phyloP scores from a whole-genome alignment of 129 eudicot genomes.

The Escallonia rubra region DNA sequence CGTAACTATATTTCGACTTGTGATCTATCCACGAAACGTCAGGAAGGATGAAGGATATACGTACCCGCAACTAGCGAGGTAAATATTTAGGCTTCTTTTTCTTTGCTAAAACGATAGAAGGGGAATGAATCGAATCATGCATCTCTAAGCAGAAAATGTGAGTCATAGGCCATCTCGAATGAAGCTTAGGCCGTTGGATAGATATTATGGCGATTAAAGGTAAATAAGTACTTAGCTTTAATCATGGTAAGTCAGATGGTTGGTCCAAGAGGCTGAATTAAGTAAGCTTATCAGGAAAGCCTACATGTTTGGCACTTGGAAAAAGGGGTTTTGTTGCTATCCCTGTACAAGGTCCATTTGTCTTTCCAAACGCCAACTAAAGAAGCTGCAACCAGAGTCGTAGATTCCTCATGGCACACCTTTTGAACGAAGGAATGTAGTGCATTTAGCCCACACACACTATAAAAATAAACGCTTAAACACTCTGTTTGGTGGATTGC shows the following conservation, averaged over 20 bases:
- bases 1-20: too few relatives aligned
- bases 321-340: neutral
- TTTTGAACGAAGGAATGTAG: slow-evolving; percentile 5
- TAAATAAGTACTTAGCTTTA: neutral
- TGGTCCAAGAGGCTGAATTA: neutral
- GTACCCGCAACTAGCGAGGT: too few relatives aligned
- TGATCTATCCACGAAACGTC: too few relatives aligned
- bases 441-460: neutral
- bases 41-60: too few relatives aligned
- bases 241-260: neutral
- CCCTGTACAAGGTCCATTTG: neutral
- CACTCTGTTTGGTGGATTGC: slow-evolving; percentile 17
- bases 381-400: slow-evolving; percentile 10
- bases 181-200: too few relatives aligned
- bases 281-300: neutral
- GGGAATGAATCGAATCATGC: too few relatives aligned
- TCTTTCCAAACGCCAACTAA: neutral
- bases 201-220: too few relatives aligned
- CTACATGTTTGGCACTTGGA: slow-evolving; percentile 15
- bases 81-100: too few relatives aligned
- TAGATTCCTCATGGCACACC: neutral
- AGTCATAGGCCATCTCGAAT: too few relatives aligned
- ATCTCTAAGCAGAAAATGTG: too few relatives aligned
- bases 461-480: neutral
- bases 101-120: too few relatives aligned